Percentiles rank a stretch among this genome's conserved stretches.
Conservation (phyloP, 345 rosid species). For the Eucalyptus regnans region DNA sequence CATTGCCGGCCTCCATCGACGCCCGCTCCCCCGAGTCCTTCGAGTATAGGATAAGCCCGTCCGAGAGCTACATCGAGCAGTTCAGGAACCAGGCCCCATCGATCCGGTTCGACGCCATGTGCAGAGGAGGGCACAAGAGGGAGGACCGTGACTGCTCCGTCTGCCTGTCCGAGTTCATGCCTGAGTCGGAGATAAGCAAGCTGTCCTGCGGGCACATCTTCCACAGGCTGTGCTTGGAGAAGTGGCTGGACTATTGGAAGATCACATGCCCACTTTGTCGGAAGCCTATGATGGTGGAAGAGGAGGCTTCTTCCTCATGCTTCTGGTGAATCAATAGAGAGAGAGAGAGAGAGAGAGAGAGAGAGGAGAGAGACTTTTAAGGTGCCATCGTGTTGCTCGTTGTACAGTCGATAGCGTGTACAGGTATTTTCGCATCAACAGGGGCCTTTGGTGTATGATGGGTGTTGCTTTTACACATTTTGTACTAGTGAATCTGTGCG, state of each 20-base stretch:
- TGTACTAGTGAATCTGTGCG: not conserved
- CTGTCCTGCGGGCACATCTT: constrained; percentile 8
- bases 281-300: constrained; percentile 2
- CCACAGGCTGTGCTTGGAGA: constrained; percentile 6
- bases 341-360: not conserved
- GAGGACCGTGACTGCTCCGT: constrained; percentile 4
- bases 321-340: not conserved
- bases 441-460: not conserved
- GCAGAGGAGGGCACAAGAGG: not conserved
- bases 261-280: constrained; percentile 9
- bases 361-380: not conserved
- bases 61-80: constrained; percentile 48
- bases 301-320: not conserved
- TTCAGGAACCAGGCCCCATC: constrained; percentile 53
- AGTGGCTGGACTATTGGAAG: constrained; percentile 12
- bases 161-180: constrained; percentile 3
- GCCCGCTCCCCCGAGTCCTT: constrained; percentile 10
- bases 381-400: not conserved
- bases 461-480: not conserved
- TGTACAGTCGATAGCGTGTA: not conserved
- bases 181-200: constrained; percentile 1
- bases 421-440: not conserved
- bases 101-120: constrained; percentile 31
- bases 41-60: constrained; percentile 7
- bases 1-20: constrained; percentile 16